Evolutionary conservation across 805 yeast genomes (phyloP).

Genomic region (Sugiyamaella floridensis): DNA sequence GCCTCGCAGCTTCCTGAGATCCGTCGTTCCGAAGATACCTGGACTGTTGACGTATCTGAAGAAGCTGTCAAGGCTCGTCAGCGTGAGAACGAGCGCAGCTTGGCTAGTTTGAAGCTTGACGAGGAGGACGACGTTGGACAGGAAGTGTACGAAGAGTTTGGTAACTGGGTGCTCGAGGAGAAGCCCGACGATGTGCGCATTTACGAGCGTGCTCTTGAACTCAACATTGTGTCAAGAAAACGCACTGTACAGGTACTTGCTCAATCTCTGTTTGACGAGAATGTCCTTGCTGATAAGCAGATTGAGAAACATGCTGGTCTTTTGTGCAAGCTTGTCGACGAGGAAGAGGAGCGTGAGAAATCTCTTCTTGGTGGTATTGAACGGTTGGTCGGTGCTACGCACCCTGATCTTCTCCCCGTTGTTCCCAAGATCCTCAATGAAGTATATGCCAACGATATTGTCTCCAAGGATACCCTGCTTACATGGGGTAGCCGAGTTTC

Average conservation of each 20-base stretch:
- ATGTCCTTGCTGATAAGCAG: conserved; percentile 46
- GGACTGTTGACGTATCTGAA: conserved; percentile 96
- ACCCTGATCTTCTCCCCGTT: conserved; percentile 59
- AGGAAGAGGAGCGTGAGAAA: conserved; percentile 56
- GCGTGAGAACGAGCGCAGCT: conserved; percentile 55
- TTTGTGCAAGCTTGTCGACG: conserved; percentile 65
- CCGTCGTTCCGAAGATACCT: conserved; percentile 54
- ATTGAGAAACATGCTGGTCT: conserved; percentile 75
- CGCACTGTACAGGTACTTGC: conserved; percentile 87
- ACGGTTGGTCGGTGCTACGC: conserved; percentile 78
- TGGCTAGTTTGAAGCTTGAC: conserved; percentile 40
- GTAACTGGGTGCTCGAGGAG: conserved; percentile 76
- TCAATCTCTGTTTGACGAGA: conserved; percentile 77
- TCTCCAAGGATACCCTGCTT: conserved; percentile 72
- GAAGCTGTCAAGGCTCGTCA: conserved; percentile 95
- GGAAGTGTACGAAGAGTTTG: conserved; percentile 62
- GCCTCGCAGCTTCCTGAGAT: conserved; percentile 61
- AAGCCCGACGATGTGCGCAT: conserved; percentile 78
- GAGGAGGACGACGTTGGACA: conserved; percentile 38
- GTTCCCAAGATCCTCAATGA: conserved; percentile 78
- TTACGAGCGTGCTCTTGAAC: conserved; percentile 78
- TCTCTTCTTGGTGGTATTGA: conserved; percentile 94
- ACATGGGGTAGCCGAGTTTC: conserved; percentile 89
- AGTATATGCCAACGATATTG: conserved; percentile 75
- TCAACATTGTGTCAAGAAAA: conserved; percentile 63